Conservation (phyloP, 2,329 filamentous ascomycete genomes). For the Paraconiothyrium sp. region DNA sequence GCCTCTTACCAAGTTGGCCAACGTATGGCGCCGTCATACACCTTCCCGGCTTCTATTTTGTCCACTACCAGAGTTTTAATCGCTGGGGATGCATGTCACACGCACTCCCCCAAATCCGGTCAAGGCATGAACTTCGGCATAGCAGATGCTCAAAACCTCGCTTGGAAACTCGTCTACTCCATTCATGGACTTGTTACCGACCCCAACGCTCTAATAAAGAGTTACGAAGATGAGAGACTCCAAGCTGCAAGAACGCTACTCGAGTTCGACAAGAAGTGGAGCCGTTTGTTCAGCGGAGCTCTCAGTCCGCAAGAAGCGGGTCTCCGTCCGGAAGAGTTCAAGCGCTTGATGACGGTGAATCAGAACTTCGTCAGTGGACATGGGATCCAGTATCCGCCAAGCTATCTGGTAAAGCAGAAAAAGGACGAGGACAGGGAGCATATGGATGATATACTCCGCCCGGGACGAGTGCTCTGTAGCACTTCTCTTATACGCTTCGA, state of each 20-base stretch:
- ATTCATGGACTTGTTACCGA: background rate
- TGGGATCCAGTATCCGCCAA: background rate
- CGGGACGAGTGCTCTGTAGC: background rate
- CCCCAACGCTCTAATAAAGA: background rate
- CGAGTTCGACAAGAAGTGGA: slow-evolving; percentile 1
- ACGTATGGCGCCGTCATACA: background rate
- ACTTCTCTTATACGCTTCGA: background rate
- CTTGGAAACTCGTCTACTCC: background rate
- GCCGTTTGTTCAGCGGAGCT: background rate
- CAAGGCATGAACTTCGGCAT: background rate
- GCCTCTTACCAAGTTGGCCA: slow-evolving; percentile 1
- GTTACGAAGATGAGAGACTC: background rate
- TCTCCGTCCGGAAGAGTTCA: background rate
- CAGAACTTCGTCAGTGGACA: background rate
- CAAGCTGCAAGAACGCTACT: background rate
- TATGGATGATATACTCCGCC: background rate
- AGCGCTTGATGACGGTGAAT: background rate
- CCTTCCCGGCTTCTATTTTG: background rate
- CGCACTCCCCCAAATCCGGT: background rate
- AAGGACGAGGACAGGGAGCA: background rate
- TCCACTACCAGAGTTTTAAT: background rate
- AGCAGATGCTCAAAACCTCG: background rate
- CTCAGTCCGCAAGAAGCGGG: background rate
- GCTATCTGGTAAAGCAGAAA: background rate
- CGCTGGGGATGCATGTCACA: background rate